Conservation (phyloP, 169 alveolate genomes). For the Plasmodium vivax region DNA sequence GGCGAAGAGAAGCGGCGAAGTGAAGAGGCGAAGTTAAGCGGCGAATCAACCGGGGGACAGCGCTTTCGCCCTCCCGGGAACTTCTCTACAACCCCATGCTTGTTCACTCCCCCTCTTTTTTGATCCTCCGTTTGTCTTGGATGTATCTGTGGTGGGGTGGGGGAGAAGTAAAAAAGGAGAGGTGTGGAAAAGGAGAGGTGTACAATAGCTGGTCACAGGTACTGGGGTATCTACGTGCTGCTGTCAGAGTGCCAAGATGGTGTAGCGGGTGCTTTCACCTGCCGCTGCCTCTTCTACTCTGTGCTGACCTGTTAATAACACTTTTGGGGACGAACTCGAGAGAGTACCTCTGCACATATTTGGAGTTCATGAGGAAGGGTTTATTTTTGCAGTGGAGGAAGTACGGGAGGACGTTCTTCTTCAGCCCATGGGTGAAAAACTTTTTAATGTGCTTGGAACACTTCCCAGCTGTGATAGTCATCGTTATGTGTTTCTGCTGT, state of each 20-base stretch:
- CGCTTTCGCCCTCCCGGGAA: not conserved
- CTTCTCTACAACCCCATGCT: not conserved
- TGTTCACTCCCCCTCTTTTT: slow-evolving; percentile 1
- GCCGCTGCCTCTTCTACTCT: not conserved
- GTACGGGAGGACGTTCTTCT: slow-evolving; percentile 32
- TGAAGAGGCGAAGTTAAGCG: not conserved
- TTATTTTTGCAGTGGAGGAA: slow-evolving; percentile 55
- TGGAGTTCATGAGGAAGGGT: slow-evolving; percentile 55
- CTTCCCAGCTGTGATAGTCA: slow-evolving; percentile 57
- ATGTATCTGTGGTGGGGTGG: slow-evolving; percentile 2
- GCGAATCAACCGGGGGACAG: not conserved
- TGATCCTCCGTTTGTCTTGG: slow-evolving; percentile 65
- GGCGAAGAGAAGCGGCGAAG: too few species aligned
- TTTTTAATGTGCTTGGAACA: slow-evolving; percentile 48
- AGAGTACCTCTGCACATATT: slow-evolving; percentile 33
- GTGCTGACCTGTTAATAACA: slow-evolving; percentile 37
- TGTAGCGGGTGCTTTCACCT: not conserved
- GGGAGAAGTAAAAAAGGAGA: not conserved
- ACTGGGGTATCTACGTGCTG: not conserved
- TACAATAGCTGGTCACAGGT: not conserved
- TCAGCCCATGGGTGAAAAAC: slow-evolving; percentile 37
- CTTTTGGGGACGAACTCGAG: slow-evolving; percentile 31
- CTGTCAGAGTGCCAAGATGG: not conserved
- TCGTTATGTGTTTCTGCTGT: not conserved
- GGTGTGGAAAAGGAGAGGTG: not conserved